phyloP scores from a whole-genome alignment of 768 basidiomycete species.

The Gymnopilus dilepis region DNA sequence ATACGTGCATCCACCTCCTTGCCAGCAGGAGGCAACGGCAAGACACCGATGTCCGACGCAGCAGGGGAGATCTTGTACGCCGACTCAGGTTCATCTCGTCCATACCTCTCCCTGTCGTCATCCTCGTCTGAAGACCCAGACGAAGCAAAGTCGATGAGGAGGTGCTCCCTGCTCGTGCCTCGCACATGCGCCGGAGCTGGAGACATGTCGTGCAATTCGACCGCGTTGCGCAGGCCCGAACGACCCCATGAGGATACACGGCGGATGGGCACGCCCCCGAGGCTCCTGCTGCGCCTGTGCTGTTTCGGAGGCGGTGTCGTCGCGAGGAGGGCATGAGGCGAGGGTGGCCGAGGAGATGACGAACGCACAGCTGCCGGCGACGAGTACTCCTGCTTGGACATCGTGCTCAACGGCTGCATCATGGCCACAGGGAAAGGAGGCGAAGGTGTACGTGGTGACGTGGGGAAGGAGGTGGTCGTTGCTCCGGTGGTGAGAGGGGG shows the following conservation, averaged over 20 bases:
- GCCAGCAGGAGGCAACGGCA: constrained; percentile 4
- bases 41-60: constrained; percentile 27
- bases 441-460: constrained; percentile 19
- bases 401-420: not conserved
- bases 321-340: constrained; percentile 27
- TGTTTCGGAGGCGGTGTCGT: constrained; percentile 30
- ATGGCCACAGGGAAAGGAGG: constrained; percentile 4
- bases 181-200: not conserved
- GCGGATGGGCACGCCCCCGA: constrained; percentile 33
- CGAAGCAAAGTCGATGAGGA: constrained; percentile 32
- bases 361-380: not conserved
- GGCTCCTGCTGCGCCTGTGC: constrained; percentile 28
- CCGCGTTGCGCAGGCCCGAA: constrained; percentile 25
- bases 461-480: constrained; percentile 9
- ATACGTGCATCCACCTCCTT: constrained; percentile 9
- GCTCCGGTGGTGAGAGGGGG: constrained; percentile 16
- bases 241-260: constrained; percentile 25
- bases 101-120: constrained; percentile 7
- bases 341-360: constrained; percentile 23
- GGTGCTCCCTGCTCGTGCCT: constrained; percentile 23
- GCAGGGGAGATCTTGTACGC: constrained; percentile 24
- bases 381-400: constrained; percentile 9
- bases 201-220: constrained; percentile 15
- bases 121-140: constrained; percentile 23
- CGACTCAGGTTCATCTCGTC: constrained; percentile 11